Conservation (phyloP, 257 asterid genomes). For the Ilex asprella region DNA sequence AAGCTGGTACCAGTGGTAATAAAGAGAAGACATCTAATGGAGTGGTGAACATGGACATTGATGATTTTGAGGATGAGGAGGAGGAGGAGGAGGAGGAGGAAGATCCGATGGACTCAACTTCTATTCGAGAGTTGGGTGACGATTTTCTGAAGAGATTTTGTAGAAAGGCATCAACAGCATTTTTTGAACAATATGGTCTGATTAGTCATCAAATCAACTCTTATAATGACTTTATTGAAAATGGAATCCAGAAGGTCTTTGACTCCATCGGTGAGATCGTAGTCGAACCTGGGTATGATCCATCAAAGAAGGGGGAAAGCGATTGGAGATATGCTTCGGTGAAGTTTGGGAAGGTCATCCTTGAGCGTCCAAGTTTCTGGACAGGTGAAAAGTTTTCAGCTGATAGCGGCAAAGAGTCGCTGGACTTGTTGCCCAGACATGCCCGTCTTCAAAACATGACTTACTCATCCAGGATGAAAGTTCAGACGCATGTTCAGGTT, state of each 20-base stretch:
- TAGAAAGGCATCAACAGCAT: constrained; percentile 55
- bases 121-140: constrained; percentile 41
- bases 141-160: constrained; percentile 43
- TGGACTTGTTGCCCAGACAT: constrained; percentile 65
- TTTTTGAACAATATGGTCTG: constrained; percentile 70
- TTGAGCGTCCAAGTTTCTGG: constrained; percentile 56
- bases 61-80: constrained; percentile 38
- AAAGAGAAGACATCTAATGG: too few species aligned
- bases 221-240: constrained; percentile 55
- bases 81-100: constrained; percentile 34
- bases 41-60: constrained; percentile 15
- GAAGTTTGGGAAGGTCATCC: constrained; percentile 68
- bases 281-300: constrained; percentile 76
- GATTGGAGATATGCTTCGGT: constrained; percentile 74
- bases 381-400: constrained; percentile 50
- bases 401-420: constrained; percentile 41
- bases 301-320: constrained; percentile 69
- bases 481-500: constrained; percentile 63
- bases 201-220: constrained; percentile 84
- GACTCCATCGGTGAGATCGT: constrained; percentile 71
- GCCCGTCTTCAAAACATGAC: constrained; percentile 95
- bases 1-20: too few species aligned
- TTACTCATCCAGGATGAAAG: constrained; percentile 65
- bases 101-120: constrained; percentile 21
- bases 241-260: constrained; percentile 65